phyloP scores from a whole-genome alignment of 148 eudicot genomes.

The Chenopodium album region DNA sequence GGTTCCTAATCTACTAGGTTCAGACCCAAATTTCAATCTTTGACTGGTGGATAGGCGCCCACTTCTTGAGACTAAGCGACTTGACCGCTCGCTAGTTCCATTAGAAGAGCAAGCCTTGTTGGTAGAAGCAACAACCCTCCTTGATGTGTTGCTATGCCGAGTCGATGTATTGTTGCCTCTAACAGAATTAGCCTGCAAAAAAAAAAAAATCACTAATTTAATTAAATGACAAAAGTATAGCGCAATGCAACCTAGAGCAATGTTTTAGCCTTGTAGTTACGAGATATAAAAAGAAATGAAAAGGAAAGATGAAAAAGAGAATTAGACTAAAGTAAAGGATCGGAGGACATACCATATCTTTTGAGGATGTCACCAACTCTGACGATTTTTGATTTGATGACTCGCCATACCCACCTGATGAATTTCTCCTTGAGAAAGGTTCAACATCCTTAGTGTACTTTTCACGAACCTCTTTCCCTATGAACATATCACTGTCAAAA shows the following conservation, averaged over 20 bases:
- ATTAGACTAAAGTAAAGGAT: no score
- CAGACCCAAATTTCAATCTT: slow-evolving; percentile 40
- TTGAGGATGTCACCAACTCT: slow-evolving; percentile 28
- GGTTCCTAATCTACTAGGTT: slow-evolving; percentile 40
- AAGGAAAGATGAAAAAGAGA: background rate
- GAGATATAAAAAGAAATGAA: background rate
- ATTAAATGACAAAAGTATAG: background rate
- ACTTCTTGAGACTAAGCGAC: slow-evolving; percentile 32
- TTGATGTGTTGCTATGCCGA: slow-evolving; percentile 42
- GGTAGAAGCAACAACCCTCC: slow-evolving; percentile 38
- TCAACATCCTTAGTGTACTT: slow-evolving; percentile 37
- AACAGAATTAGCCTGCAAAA: slow-evolving; percentile 30
- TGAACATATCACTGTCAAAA: background rate
- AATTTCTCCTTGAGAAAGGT: slow-evolving; percentile 37
- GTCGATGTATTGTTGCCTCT: slow-evolving; percentile 33
- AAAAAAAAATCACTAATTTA: background rate
- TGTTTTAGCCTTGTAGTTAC: no score
- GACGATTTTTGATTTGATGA: slow-evolving; percentile 38
- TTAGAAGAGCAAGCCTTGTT: slow-evolving; percentile 41
- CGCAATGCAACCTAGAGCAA: background rate
- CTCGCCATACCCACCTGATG: slow-evolving; percentile 37
- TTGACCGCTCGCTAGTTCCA: slow-evolving; percentile 35
- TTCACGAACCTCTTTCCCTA: slow-evolving; percentile 38
- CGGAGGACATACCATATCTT: slow-evolving; percentile 10
- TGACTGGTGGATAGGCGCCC: slow-evolving; percentile 34